phyloP scores from a whole-genome alignment of 225 moss, liverwort and hornwort species.

The Takakia lepidozioides region DNA sequence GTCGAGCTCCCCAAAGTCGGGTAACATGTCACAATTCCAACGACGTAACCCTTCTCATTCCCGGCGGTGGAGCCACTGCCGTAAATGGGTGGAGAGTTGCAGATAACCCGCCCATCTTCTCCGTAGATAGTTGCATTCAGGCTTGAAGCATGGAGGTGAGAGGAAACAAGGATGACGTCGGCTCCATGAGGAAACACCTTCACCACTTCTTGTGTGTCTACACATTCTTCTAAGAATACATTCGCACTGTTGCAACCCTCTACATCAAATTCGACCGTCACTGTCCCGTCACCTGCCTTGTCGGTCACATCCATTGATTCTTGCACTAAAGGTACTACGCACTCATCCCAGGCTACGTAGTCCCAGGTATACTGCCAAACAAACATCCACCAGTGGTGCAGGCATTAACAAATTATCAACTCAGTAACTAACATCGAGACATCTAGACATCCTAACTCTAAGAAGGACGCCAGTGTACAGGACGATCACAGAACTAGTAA shows the following conservation, averaged over 20 bases:
- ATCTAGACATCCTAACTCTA: too few relatives aligned
- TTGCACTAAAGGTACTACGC: background rate
- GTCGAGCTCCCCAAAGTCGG: background rate
- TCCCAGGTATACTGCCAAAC: slow-evolving; percentile 1
- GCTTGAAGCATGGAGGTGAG: background rate
- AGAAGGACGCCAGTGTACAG: too few relatives aligned
- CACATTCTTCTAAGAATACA: background rate
- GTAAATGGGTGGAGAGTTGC: background rate
- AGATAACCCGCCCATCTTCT: slow-evolving; percentile 1
- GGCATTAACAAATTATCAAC: too few relatives aligned
- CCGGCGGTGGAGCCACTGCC: background rate
- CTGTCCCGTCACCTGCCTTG: too few relatives aligned
- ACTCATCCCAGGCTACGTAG: background rate
- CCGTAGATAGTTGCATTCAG: background rate
- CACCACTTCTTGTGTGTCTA: background rate
- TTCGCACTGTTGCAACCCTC: background rate
- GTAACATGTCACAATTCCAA: background rate
- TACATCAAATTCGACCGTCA: background rate
- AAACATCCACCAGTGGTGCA: background rate
- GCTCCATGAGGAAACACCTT: background rate
- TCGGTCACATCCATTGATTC: background rate
- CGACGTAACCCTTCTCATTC: slow-evolving; percentile 1
- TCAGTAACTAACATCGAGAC: too few relatives aligned
- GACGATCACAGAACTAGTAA: too few relatives aligned
- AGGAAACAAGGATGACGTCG: background rate